phyloP scores from a whole-genome alignment of 495 filamentous ascomycete genomes.

The Podospora australis region DNA sequence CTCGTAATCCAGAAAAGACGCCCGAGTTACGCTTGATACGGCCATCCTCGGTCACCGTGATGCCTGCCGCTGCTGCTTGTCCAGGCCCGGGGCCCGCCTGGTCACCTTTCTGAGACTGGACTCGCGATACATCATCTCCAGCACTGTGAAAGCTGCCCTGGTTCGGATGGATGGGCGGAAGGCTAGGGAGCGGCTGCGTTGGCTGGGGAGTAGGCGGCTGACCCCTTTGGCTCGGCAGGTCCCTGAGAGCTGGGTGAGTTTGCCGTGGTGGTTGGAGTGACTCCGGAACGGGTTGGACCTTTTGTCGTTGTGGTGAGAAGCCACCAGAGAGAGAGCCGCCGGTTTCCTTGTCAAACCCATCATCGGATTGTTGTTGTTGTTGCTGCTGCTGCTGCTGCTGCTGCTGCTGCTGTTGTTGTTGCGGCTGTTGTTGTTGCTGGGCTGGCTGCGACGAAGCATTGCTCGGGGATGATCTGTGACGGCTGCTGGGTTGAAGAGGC shows the following conservation, averaged over 20 bases:
- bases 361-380: conserved; percentile 17
- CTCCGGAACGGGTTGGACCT: background rate
- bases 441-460: conserved; percentile 28
- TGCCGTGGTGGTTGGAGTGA: conserved; percentile 1
- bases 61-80: conserved; percentile 10
- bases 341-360: conserved; percentile 42
- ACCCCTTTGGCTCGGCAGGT: conserved; percentile 1
- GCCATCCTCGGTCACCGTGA: conserved; percentile 18
- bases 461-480: conserved; percentile 30
- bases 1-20: conserved; percentile 31
- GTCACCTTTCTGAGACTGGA: conserved; percentile 29
- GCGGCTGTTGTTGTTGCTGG: background rate
- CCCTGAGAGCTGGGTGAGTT: conserved; percentile 8
- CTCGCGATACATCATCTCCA: conserved; percentile 25
- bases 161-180: conserved; percentile 13
- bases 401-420: background rate
- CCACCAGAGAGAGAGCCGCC: conserved; percentile 15
- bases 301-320: conserved; percentile 13
- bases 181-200: conserved; percentile 12
- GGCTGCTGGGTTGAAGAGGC: conserved; percentile 36
- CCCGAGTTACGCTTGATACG: conserved; percentile 31
- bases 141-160: conserved; percentile 1
- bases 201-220: conserved; percentile 16
- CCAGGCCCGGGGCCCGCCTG: conserved; percentile 5
- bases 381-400: background rate